Conservation (phyloP, 2,329 filamentous ascomycete species). For the Phyllachora maydis region DNA sequence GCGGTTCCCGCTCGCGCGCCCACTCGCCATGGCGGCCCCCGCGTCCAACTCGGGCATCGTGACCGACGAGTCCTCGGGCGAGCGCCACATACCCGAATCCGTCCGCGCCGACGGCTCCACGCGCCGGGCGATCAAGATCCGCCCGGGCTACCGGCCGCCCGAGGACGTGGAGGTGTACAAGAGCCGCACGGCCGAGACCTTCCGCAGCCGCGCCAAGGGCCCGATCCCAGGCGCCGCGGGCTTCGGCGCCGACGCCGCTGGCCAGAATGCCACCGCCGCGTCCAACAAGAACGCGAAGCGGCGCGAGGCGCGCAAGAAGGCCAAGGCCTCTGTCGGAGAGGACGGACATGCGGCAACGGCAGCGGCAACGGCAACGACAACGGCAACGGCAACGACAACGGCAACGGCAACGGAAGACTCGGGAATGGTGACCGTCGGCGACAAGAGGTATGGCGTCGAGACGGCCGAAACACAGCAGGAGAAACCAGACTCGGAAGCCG, state of each 20-base stretch:
- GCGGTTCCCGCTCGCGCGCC: slow-evolving; percentile 1
- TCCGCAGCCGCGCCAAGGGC: slow-evolving; percentile 51
- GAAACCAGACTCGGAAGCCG: slow-evolving; percentile 42
- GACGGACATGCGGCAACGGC: slow-evolving; percentile 38
- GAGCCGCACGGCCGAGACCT: slow-evolving; percentile 72
- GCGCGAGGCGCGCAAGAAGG: slow-evolving; percentile 32
- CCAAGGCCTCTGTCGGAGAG: slow-evolving; percentile 33
- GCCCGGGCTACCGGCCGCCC: slow-evolving; percentile 79
- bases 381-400: slow-evolving; percentile 12
- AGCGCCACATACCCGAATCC: slow-evolving; percentile 79
- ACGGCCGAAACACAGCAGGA: too few species aligned
- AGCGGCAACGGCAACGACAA: slow-evolving; percentile 11
- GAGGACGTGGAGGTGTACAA: slow-evolving; percentile 96
- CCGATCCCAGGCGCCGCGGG: slow-evolving; percentile 58
- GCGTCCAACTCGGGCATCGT: slow-evolving; percentile 53
- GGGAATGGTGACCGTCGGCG: too few species aligned
- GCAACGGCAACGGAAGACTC: too few species aligned
- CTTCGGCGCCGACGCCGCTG: slow-evolving; percentile 22
- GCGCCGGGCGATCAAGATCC: slow-evolving; percentile 85
- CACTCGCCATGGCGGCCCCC: slow-evolving; percentile 26
- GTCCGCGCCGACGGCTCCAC: slow-evolving; percentile 71
- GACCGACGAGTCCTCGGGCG: slow-evolving; percentile 54
- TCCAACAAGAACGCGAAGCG: slow-evolving; percentile 78
- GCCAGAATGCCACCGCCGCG: slow-evolving; percentile 20
- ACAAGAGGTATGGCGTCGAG: too few species aligned